phyloP scores from a whole-genome alignment of 2,329 filamentous ascomycete species.

The Paecilomyces formosus region DNA sequence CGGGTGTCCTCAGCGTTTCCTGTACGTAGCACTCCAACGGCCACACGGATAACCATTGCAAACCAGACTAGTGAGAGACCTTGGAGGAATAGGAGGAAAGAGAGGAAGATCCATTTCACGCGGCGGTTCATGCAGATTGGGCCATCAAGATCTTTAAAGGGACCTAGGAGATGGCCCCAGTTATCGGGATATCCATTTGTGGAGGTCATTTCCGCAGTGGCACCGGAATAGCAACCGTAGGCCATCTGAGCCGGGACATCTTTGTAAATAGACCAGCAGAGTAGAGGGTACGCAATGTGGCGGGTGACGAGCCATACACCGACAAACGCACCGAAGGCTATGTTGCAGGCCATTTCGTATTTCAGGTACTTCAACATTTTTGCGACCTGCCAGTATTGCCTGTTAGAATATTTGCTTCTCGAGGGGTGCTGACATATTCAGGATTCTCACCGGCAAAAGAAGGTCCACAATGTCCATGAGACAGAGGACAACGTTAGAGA shows the following conservation, averaged over 20 bases:
- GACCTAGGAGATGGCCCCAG: conserved; percentile 60
- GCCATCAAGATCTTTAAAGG: conserved; percentile 64
- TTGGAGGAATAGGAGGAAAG: conserved; percentile 70
- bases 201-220: conserved; percentile 24
- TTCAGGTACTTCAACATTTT: conserved; percentile 91
- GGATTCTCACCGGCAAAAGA: conserved; percentile 64
- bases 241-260: conserved; percentile 57
- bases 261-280: conserved; percentile 75
- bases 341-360: conserved; percentile 68
- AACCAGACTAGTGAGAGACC: conserved; percentile 82
- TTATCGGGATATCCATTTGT: conserved; percentile 32
- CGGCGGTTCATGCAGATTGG: conserved; percentile 70
- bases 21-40: conserved; percentile 63
- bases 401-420: conserved; percentile 27
- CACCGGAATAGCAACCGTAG: conserved; percentile 63
- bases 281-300: conserved; percentile 69
- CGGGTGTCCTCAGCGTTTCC: conserved; percentile 80
- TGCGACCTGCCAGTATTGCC: conserved; percentile 49
- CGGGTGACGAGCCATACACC: conserved; percentile 75
- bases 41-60: conserved; percentile 75
- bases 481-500: conserved; percentile 81
- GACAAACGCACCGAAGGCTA: conserved; percentile 79
- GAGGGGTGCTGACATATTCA: background rate
- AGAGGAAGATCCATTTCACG: conserved; percentile 71
- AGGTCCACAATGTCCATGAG: conserved; percentile 93